A percentile compares a stretch with the other conserved stretches of the same genome.
Evolutionary conservation across 2,329 filamentous ascomycete genomes (phyloP).

Genomic region (Cordyceps farinosa): DNA sequence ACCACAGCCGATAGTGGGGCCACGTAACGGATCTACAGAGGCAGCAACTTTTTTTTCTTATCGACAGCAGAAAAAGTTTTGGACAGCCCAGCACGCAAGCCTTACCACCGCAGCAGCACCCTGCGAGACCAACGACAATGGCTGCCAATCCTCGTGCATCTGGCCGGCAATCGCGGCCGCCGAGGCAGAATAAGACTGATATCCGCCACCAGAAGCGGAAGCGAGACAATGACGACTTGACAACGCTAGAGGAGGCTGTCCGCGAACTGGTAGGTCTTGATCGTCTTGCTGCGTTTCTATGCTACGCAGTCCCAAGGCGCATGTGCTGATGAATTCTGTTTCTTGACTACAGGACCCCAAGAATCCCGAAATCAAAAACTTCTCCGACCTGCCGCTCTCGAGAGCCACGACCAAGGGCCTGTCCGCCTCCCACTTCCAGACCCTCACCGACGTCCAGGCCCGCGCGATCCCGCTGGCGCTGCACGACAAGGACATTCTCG

Average conservation of each 20-base stretch:
- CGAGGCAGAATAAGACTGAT: conserved; percentile 31
- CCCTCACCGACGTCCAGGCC: conserved; percentile 85
- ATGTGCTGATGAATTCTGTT: background rate
- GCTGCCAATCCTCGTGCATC: conserved; percentile 12
- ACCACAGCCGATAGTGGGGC: conserved; percentile 12
- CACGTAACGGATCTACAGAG: background rate
- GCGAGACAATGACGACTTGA: conserved; percentile 35
- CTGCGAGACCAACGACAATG: conserved; percentile 10
- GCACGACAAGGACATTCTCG: conserved; percentile 82
- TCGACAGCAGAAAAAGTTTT: conserved; percentile 8
- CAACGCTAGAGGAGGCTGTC: conserved; percentile 33
- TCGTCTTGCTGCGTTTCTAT: background rate
- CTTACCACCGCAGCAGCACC: background rate
- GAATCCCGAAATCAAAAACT: conserved; percentile 58
- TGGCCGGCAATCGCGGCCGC: conserved; percentile 1
- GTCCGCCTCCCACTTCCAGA: conserved; percentile 82
- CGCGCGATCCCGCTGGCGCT: conserved; percentile 85
- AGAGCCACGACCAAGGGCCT: conserved; percentile 75
- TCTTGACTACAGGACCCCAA: conserved; percentile 53
- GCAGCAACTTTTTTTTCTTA: conserved; percentile 16
- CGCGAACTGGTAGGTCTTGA: conserved; percentile 30
- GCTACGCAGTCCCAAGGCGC: background rate
- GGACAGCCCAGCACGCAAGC: background rate
- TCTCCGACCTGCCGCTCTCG: conserved; percentile 83
- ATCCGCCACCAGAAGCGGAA: conserved; percentile 37